Evolutionary conservation across 1,284 basidiomycete species (phyloP).

Genomic region (Anthracocystis panici-leucophaei): DNA sequence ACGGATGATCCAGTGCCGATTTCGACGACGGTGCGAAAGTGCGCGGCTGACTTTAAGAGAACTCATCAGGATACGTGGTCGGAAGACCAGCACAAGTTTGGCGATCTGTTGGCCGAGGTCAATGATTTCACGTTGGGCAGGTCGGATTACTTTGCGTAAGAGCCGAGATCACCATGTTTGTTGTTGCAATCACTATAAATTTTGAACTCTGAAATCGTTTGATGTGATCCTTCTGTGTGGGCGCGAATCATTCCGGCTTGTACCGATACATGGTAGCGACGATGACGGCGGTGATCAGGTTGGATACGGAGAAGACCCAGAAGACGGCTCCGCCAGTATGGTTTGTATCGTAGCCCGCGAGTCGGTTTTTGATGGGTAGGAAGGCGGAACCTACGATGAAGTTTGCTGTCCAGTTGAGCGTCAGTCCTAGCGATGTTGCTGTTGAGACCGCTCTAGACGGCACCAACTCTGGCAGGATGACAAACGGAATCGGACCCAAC

Average conservation of each 20-base stretch:
- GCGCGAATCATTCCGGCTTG: conserved; percentile 16
- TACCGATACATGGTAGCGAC: conserved; percentile 52
- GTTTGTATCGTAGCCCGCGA: conserved; percentile 70
- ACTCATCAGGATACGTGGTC: conserved; percentile 81
- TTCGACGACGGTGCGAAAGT: conserved; percentile 87
- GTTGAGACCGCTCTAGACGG: conserved; percentile 79
- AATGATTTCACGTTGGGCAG: conserved; percentile 66
- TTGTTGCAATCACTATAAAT: too few species aligned
- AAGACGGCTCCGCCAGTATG: conserved; percentile 62
- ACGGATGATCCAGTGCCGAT: conserved; percentile 92
- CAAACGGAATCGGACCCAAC: conserved; percentile 90
- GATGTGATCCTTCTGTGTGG: not conserved
- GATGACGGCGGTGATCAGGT: conserved; percentile 44
- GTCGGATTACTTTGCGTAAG: conserved; percentile 65
- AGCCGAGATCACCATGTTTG: not conserved
- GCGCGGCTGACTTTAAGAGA: conserved; percentile 88
- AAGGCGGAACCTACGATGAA: conserved; percentile 85
- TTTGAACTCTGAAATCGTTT: not conserved
- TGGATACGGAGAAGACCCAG: conserved; percentile 51
- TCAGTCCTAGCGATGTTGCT: conserved; percentile 83
- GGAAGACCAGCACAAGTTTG: conserved; percentile 88
- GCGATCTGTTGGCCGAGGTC: conserved; percentile 72
- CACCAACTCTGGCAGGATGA: conserved; percentile 91
- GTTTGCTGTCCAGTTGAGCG: conserved; percentile 87
- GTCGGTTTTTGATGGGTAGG: conserved; percentile 81